Percentiles rank a stretch among this genome's conserved stretches.
These are phyloP conservation scores for Russula sp. DNA, from an alignment of 768 basidiomycete genomes.

Conservation along the genomic window DNA sequence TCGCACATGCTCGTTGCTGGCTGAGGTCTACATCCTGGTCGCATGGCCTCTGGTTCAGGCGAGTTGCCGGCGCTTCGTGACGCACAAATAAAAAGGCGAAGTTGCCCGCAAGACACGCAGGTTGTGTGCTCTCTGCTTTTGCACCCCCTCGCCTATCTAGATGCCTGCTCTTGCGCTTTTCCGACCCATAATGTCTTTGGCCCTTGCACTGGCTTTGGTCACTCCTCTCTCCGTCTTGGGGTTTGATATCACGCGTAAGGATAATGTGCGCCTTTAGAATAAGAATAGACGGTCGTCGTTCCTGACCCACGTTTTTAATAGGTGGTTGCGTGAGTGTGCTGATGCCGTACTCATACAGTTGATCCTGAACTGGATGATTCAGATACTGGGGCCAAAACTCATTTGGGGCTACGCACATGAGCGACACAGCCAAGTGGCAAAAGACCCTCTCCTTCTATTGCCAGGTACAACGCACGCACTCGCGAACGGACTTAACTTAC, in stretches of 20 bases:
- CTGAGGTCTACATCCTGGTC: background rate
- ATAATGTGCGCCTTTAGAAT: background rate
- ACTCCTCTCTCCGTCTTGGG: background rate
- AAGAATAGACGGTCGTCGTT: background rate
- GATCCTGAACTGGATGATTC: background rate
- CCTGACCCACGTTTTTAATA: background rate
- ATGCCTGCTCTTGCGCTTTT: background rate
- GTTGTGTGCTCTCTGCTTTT: background rate
- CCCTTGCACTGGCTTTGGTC: background rate
- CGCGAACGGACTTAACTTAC: background rate
- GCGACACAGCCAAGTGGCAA: background rate
- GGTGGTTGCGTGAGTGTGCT: background rate
- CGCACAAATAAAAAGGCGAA: background rate
- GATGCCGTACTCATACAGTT: background rate
- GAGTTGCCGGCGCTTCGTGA: background rate
- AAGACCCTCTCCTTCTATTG: background rate
- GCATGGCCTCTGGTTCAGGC: background rate
- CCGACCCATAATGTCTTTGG: background rate
- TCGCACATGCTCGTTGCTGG: too few species aligned
- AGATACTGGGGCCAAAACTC: background rate
- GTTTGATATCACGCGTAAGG: background rate
- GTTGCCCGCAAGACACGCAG: background rate
- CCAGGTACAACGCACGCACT: background rate
- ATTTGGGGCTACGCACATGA: background rate
- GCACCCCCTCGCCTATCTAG: background rate